Percentiles rank a stretch among this genome's conserved stretches.
phyloP scores from a whole-genome alignment of 495 filamentous ascomycete genomes.

The Daldinia vernicosa region DNA sequence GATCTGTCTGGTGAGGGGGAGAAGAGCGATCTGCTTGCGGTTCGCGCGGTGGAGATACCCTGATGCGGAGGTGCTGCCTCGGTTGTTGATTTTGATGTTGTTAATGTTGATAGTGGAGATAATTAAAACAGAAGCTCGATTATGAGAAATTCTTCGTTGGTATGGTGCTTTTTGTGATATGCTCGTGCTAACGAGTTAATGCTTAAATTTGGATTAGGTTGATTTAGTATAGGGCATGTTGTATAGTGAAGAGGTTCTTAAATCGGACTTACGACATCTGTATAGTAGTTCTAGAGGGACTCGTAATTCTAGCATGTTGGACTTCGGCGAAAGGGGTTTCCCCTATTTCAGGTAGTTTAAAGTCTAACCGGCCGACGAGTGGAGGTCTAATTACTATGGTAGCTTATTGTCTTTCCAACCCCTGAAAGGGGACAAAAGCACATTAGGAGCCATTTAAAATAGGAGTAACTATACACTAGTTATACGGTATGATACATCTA shows the following conservation, averaged over 20 bases:
- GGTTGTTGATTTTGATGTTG: conserved; percentile 2
- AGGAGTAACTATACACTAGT: no score
- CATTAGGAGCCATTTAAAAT: no score
- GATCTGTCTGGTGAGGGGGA: not conserved
- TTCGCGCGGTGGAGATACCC: conserved; percentile 2
- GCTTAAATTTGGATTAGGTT: no score
- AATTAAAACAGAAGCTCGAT: conserved; percentile 23
- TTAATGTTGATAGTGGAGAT: conserved; percentile 11
- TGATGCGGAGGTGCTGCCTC: conserved; percentile 3
- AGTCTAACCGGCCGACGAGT: not conserved
- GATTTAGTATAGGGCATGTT: no score
- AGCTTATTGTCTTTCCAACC: no score
- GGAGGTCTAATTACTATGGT: no score
- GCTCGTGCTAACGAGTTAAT: not conserved
- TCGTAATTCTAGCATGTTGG: not conserved
- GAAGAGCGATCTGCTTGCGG: conserved; percentile 7
- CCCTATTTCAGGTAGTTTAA: not conserved
- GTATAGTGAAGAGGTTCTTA: no score
- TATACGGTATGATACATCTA: no score
- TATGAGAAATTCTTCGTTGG: not conserved
- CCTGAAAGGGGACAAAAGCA: no score
- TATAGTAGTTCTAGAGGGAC: not conserved
- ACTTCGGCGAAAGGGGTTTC: not conserved
- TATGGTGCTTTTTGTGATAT: not conserved
- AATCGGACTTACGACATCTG: not conserved